Evolutionary conservation across 805 yeast species (phyloP).

Genomic region (Tetrapisispora nanseiensis): DNA sequence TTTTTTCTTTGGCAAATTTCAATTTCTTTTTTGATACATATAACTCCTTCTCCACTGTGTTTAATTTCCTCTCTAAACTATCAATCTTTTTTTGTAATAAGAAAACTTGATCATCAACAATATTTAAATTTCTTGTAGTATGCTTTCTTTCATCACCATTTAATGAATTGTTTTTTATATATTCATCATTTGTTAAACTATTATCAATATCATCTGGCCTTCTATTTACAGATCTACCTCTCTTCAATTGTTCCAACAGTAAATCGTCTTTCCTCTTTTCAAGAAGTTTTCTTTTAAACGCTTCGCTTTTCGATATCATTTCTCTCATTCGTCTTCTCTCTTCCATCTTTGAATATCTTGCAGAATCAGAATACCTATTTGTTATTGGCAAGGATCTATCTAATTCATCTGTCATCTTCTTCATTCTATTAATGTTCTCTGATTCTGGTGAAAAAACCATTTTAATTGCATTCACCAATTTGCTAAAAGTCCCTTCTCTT

Average conservation of each 20-base stretch:
- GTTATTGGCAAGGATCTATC: slow-evolving; percentile 6
- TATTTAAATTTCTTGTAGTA: background rate
- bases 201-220: background rate
- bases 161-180: background rate
- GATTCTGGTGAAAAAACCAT: slow-evolving; percentile 14
- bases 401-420: slow-evolving; percentile 10
- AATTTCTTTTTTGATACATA: slow-evolving; percentile 17
- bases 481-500: background rate
- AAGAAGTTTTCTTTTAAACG: slow-evolving; percentile 19
- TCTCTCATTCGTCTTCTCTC: slow-evolving; percentile 8
- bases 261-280: slow-evolving; percentile 23
- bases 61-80: slow-evolving; percentile 9
- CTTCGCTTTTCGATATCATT: slow-evolving; percentile 22
- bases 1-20: slow-evolving; percentile 26
- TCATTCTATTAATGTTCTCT: slow-evolving; percentile 15
- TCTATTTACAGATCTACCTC: background rate
- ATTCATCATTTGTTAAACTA: background rate
- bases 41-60: slow-evolving; percentile 10
- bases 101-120: slow-evolving; percentile 13
- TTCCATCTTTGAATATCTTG: slow-evolving; percentile 1
- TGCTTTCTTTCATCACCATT: background rate
- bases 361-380: background rate
- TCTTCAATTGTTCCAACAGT: slow-evolving; percentile 19
- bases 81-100: slow-evolving; percentile 12
- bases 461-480: slow-evolving; percentile 3